phyloP scores from a whole-genome alignment of 495 filamentous ascomycete genomes.

The Neurospora sp. region DNA sequence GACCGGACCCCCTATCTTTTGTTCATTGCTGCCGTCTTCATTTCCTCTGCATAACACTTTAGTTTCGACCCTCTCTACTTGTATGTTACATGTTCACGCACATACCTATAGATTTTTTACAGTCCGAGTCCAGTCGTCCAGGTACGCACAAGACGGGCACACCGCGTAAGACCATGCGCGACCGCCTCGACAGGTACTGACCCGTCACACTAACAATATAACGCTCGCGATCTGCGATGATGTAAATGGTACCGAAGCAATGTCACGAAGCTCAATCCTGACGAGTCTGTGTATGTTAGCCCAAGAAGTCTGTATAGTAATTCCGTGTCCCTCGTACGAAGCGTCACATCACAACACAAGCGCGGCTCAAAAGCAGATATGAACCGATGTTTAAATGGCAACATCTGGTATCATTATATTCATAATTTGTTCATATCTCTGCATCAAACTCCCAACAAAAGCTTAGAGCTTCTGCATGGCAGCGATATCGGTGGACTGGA shows the following conservation, averaged over 20 bases:
- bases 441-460: conserved; percentile 8
- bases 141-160: not conserved
- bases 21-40: not conserved
- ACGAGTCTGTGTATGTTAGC: not conserved
- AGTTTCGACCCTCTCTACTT: not conserved
- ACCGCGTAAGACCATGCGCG: not conserved
- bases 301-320: not conserved
- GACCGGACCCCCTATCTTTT: not conserved
- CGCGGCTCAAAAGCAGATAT: not conserved
- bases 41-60: not conserved
- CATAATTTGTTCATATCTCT: conserved; percentile 15
- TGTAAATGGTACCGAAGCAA: not conserved
- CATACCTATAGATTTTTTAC: not conserved
- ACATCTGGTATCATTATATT: conserved; percentile 5
- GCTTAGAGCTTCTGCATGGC: conserved; percentile 34
- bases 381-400: not conserved
- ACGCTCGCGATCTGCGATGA: not conserved
- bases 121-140: not conserved
- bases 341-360: not conserved
- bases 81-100: not conserved
- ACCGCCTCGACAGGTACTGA: not conserved
- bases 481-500: conserved; percentile 90
- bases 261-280: not conserved
- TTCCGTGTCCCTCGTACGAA: not conserved
- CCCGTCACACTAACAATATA: not conserved